phyloP scores from a whole-genome alignment of 148 eudicot genomes.

The Chenopodium berlandieri region DNA sequence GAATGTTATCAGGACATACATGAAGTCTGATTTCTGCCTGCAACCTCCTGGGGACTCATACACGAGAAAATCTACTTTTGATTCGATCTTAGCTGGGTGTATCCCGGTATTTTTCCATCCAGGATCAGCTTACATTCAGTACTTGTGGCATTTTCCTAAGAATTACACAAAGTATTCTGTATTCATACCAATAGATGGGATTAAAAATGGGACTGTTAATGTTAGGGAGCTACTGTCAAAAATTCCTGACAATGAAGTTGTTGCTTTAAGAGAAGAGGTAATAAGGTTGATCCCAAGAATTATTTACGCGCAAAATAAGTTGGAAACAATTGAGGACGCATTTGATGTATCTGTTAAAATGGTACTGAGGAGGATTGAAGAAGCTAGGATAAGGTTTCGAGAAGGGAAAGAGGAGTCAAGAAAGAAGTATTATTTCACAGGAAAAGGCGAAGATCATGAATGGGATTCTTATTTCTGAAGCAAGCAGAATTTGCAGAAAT shows the following conservation, averaged over 20 bases:
- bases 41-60: conserved; percentile 43
- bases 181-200: conserved; percentile 24
- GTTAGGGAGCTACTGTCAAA: conserved; percentile 26
- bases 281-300: conserved; percentile 38
- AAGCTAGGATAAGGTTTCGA: conserved; percentile 12
- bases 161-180: conserved; percentile 41
- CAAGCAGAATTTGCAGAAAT: not conserved
- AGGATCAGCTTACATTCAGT: conserved; percentile 38
- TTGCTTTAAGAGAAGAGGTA: conserved; percentile 36
- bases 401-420: conserved; percentile 22
- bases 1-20: conserved; percentile 24
- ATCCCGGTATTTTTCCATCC: conserved; percentile 47
- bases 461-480: not conserved
- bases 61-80: conserved; percentile 42
- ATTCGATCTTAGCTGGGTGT: conserved; percentile 52
- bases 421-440: not conserved
- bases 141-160: conserved; percentile 47
- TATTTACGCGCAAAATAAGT: conserved; percentile 26
- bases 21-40: conserved; percentile 39
- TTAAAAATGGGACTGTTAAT: conserved; percentile 20
- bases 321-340: conserved; percentile 34
- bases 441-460: not conserved
- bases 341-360: conserved; percentile 35
- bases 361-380: conserved; percentile 25
- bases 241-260: conserved; percentile 16